These are phyloP conservation scores for Aspergillus proliferans DNA, from an alignment of 2,329 filamentous ascomycete genomes.

Conservation along the genomic window DNA sequence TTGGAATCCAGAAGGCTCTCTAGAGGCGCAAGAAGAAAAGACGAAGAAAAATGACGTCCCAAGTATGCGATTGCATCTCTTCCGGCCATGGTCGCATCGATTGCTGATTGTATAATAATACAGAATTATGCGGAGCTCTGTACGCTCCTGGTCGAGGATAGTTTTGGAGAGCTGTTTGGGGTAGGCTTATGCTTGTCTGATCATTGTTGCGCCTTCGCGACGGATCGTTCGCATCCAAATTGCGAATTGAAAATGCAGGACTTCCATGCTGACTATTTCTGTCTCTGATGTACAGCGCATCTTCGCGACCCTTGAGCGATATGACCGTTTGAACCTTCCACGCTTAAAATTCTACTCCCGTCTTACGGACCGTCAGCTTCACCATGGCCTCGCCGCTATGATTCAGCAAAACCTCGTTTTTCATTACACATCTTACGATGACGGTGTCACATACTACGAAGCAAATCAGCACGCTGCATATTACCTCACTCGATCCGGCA, in stretches of 20 bases:
- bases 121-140: conserved; percentile 79
- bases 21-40: conserved; percentile 49
- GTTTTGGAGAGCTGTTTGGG: conserved; percentile 85
- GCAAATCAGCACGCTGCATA: conserved; percentile 77
- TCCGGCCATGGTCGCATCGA: conserved; percentile 14
- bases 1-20: conserved; percentile 64
- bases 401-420: conserved; percentile 83
- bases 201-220: conserved; percentile 3
- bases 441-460: conserved; percentile 69
- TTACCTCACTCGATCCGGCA: conserved; percentile 71
- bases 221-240: neutral
- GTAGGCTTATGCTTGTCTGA: conserved; percentile 50
- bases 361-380: conserved; percentile 67
- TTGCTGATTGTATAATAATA: conserved; percentile 18
- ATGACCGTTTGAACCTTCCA: conserved; percentile 67
- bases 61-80: conserved; percentile 43
- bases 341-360: conserved; percentile 67
- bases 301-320: conserved; percentile 68
- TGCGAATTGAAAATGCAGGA: neutral
- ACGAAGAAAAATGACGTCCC: conserved; percentile 40
- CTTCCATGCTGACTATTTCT: conserved; percentile 7
- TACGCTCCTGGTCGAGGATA: conserved; percentile 78
- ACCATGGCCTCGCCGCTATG: conserved; percentile 74
- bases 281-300: conserved; percentile 58
- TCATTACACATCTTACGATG: conserved; percentile 60